Evolutionary conservation across 331 rosid species (phyloP).

Genomic region (Erythrophleum ivorense): DNA sequence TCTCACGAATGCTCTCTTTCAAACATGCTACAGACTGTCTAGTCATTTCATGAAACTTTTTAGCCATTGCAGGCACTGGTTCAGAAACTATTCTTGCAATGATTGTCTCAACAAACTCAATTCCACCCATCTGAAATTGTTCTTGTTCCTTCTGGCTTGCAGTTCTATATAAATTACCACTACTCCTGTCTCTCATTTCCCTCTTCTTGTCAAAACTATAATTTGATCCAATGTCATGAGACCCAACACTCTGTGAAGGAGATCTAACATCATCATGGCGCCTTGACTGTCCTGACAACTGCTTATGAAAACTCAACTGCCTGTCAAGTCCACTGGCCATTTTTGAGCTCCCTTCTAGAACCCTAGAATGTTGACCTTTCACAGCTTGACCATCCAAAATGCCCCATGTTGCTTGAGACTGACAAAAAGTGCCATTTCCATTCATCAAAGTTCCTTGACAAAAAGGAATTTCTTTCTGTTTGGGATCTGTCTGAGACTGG

Average conservation of each 20-base stretch:
- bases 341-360: conserved; percentile 78
- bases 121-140: conserved; percentile 57
- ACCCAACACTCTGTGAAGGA: conserved; percentile 84
- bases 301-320: conserved; percentile 90
- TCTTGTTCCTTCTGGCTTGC: conserved; percentile 78
- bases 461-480: conserved; percentile 70
- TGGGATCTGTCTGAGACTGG: conserved; percentile 72
- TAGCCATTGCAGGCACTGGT: conserved; percentile 73
- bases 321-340: conserved; percentile 70
- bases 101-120: conserved; percentile 72
- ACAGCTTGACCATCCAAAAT: conserved; percentile 64
- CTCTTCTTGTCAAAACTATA: conserved; percentile 78
- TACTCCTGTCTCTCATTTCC: conserved; percentile 65
- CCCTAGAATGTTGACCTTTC: conserved; percentile 69
- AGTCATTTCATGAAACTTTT: conserved; percentile 79
- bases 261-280: conserved; percentile 80
- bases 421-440: conserved; percentile 69
- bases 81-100: conserved; percentile 75
- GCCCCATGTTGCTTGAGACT: conserved; percentile 71
- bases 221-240: conserved; percentile 86
- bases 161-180: conserved; percentile 74
- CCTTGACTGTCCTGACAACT: conserved; percentile 77
- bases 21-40: conserved; percentile 57
- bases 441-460: conserved; percentile 59
- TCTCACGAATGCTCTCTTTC: conserved; percentile 73